Conservation (phyloP, 139 green algal genomes). For the Mychonastes homosphaera region DNA sequence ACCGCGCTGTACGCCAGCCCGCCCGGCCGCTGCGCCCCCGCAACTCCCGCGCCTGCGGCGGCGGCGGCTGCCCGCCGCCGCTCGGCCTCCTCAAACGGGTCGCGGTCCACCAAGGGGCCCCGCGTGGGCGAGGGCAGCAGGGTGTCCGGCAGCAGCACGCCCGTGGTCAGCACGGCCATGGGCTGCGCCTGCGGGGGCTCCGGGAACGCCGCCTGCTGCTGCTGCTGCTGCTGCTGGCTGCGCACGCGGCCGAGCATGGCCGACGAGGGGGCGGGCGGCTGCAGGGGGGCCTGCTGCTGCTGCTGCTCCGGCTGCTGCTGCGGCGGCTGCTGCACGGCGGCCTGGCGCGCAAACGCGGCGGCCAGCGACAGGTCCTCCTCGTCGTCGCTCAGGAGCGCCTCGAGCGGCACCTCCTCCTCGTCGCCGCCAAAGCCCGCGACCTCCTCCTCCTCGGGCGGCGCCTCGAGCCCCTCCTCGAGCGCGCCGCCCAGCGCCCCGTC, state of each 20-base stretch:
- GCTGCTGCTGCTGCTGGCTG: constrained; percentile 6
- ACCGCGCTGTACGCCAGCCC: neutral
- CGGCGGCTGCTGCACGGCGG: neutral
- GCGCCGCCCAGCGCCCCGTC: constrained; percentile 33
- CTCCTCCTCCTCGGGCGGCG: constrained; percentile 43
- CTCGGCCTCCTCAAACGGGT: no score
- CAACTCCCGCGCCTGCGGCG: neutral
- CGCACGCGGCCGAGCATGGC: neutral
- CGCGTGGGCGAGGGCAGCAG: no score
- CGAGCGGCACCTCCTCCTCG: constrained; percentile 25
- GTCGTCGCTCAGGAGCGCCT: constrained; percentile 17
- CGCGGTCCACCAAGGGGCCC: no score
- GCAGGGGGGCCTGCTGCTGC: constrained; percentile 15
- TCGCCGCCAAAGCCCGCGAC: constrained; percentile 3
- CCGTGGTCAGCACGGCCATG: neutral
- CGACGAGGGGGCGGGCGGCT: neutral
- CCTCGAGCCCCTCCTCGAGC: constrained; percentile 65
- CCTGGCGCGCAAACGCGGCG: constrained; percentile 36
- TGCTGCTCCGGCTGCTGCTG: no score
- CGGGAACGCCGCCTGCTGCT: constrained; percentile 1
- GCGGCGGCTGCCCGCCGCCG: neutral
- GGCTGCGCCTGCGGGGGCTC: neutral
- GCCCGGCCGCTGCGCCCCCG: constrained; percentile 13
- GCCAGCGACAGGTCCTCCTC: constrained; percentile 52
- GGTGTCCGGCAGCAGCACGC: no score